Conservation (phyloP, 352 stramenopile genomes). For the Globisporangium takayamanum region DNA sequence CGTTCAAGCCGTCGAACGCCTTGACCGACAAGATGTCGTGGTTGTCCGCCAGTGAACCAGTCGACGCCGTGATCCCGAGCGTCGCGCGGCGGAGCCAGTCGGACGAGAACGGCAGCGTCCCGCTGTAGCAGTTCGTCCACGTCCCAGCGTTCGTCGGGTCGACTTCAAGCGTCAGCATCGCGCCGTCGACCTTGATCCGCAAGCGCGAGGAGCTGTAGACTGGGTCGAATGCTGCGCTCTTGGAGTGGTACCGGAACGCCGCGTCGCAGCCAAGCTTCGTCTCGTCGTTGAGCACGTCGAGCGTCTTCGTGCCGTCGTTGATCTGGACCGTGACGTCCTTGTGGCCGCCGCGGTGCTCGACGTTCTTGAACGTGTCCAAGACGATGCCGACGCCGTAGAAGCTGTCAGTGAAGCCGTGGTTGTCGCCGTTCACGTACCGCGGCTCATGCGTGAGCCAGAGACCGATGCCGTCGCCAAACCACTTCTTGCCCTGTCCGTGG, state of each 20-base stretch:
- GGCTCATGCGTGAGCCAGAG: slow-evolving; percentile 68
- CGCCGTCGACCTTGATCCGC: slow-evolving; percentile 55
- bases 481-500: slow-evolving; percentile 65
- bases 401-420: slow-evolving; percentile 70
- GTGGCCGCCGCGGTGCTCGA: slow-evolving; percentile 69
- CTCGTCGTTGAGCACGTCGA: slow-evolving; percentile 64
- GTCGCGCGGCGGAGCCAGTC: slow-evolving; percentile 63
- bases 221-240: slow-evolving; percentile 60
- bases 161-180: slow-evolving; percentile 48
- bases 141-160: slow-evolving; percentile 44
- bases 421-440: slow-evolving; percentile 48
- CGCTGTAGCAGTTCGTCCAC: slow-evolving; percentile 66
- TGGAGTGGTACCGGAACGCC: slow-evolving; percentile 70
- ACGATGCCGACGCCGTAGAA: slow-evolving; percentile 68
- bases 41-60: slow-evolving; percentile 73
- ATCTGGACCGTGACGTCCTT: slow-evolving; percentile 79
- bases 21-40: slow-evolving; percentile 71
- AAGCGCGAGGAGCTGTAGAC: slow-evolving; percentile 66
- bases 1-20: slow-evolving; percentile 54
- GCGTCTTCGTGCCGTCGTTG: slow-evolving; percentile 68
- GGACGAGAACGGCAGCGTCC: slow-evolving; percentile 47
- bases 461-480: slow-evolving; percentile 73
- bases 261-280: slow-evolving; percentile 70
- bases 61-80: slow-evolving; percentile 71
- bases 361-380: slow-evolving; percentile 76